Evolutionary conservation across 345 rosid genomes (phyloP).

Genomic region (Erysimum cheiranthoides): DNA sequence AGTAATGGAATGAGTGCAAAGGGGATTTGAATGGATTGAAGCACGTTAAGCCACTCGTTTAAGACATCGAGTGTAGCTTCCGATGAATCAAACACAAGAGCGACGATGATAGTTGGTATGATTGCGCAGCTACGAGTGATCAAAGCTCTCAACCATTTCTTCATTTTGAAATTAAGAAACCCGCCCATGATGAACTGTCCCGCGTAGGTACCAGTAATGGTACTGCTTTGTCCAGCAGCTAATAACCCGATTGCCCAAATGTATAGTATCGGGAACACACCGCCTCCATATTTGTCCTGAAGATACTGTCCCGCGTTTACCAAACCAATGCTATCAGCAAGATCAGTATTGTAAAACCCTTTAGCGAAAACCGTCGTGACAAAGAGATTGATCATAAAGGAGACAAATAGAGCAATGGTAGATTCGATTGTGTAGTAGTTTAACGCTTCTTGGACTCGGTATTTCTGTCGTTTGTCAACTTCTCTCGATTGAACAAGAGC

Average conservation of each 20-base stretch:
- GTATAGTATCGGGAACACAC: slow-evolving; percentile 83
- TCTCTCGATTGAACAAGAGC: slow-evolving; percentile 96
- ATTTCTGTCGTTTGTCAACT: slow-evolving; percentile 63
- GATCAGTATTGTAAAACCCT: slow-evolving; percentile 78
- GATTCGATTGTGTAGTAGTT: slow-evolving; percentile 90
- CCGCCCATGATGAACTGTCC: slow-evolving; percentile 99
- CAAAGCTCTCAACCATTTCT: slow-evolving; percentile 93
- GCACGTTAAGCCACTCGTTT: slow-evolving; percentile 92
- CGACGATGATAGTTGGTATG: slow-evolving; percentile 82
- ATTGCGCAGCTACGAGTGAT: slow-evolving; percentile 91
- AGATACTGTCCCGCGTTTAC: slow-evolving; percentile 91
- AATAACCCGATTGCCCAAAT: slow-evolving; percentile 90
- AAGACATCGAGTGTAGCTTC: slow-evolving; percentile 73
- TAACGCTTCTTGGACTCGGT: slow-evolving; percentile 81
- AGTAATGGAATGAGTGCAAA: slow-evolving; percentile 90
- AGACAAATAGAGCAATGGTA: slow-evolving; percentile 67
- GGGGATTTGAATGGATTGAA: slow-evolving; percentile 88
- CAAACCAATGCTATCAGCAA: slow-evolving; percentile 78
- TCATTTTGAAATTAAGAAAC: slow-evolving; percentile 80
- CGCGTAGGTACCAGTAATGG: slow-evolving; percentile 89
- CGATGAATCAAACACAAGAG: slow-evolving; percentile 72
- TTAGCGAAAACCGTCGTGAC: slow-evolving; percentile 92
- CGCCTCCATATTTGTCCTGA: slow-evolving; percentile 87
- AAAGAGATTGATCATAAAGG: slow-evolving; percentile 86
- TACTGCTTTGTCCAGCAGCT: slow-evolving; percentile 98